Evolutionary conservation across 2,329 filamentous ascomycete species (phyloP), one percentile per base, ranked within the genome.

Genomic region (Periconia sp.): DNA sequence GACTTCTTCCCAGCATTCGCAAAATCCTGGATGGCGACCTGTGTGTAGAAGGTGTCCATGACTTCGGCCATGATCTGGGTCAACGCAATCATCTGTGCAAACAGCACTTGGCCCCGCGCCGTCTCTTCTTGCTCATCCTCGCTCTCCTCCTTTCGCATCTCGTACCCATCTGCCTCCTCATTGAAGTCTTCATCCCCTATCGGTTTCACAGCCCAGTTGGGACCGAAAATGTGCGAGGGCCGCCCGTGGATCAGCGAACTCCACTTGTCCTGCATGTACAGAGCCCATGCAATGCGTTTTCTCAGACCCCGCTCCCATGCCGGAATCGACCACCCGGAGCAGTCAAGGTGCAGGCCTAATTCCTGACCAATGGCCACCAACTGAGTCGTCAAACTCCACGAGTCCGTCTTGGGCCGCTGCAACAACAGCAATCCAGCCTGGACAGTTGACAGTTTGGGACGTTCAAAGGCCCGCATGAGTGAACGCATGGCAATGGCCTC

Each of bases 211-310:
- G 87, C 91, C 91, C 91, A 96, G 71, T 95, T 85, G 18, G 81
- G 77, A 17, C 79, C 74, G 58, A 84, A 83, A 52, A 87, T 85
- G 61, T 95, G 91, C 5, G 91, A 94, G 1, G 91, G 92, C 11
- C 91, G 86, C 10, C 91, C 91, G 66, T 95, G 90, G 20, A 94
- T 87, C 18, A 96, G 79, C 1, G 91, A 87, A 15, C 89, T 90
- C 92, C 92, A 96, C 72, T 90, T 95, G 74, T 97, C 92, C 75
- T 96, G 91, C 88, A 95, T 93, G 71, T 94, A 96, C 47, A 96
- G 75, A 2, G 90, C 92, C 92, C 92, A 96, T 1, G 91, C 91
- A 41, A 96, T 82, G 46, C 92, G 85, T 71, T 93, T 94, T 56
- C 92, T 83, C 54, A 96, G 73, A 0, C 91, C 89, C 62, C 89